Conservation (phyloP, 2,329 filamentous ascomycete species). For the Aspergillus uvarum region DNA sequence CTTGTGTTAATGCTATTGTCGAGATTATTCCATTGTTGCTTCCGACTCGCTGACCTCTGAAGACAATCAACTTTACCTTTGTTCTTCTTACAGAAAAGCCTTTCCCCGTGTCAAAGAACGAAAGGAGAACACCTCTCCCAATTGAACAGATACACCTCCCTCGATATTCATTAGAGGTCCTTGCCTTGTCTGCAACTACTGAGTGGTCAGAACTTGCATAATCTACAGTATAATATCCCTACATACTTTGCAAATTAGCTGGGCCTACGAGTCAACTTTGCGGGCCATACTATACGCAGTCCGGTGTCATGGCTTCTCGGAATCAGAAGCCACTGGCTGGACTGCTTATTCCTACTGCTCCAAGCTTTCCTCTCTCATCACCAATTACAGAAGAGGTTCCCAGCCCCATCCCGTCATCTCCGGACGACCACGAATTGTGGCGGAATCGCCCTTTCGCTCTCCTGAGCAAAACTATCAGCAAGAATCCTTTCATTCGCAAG, state of each 20-base stretch:
- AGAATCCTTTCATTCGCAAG: conserved; percentile 17
- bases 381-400: conserved; percentile 45
- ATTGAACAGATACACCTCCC: not conserved
- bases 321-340: conserved; percentile 26
- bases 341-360: conserved; percentile 32
- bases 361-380: conserved; percentile 45
- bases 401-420: conserved; percentile 38
- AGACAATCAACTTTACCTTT: not conserved
- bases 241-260: not conserved
- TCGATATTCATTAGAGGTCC: not conserved
- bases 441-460: conserved; percentile 33
- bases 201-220: not conserved
- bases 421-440: conserved; percentile 30
- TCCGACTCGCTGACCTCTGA: not conserved
- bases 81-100: not conserved
- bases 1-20: not conserved
- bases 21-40: not conserved
- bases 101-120: not conserved
- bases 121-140: not conserved
- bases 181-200: not conserved
- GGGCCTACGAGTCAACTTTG: not conserved
- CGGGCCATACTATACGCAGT: not conserved
- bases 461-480: conserved; percentile 26
- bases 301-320: conserved; percentile 24
- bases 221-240: not conserved